These are phyloP conservation scores for Akanthomyces lecanii DNA, from an alignment of 2,329 filamentous ascomycete genomes.

Conservation along the genomic window DNA sequence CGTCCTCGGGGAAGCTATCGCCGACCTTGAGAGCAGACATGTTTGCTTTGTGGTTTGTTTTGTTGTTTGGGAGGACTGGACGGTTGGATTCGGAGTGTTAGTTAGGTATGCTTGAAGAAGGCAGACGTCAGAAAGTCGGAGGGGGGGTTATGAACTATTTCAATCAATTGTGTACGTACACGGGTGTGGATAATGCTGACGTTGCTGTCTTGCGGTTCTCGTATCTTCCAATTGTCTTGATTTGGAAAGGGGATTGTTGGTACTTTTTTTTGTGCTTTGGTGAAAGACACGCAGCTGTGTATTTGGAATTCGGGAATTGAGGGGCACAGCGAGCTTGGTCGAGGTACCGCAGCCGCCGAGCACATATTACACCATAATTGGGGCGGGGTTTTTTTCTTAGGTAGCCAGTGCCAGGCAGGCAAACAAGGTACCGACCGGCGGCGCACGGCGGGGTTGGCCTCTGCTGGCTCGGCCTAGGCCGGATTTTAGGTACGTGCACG, in stretches of 20 bases:
- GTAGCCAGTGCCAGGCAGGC: not conserved
- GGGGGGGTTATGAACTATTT: not conserved
- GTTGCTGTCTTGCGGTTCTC: not conserved
- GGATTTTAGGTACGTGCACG: not conserved
- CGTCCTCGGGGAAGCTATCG: constrained; percentile 75
- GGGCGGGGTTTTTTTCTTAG: not conserved
- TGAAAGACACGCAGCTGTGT: constrained; percentile 7
- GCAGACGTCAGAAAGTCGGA: not conserved
- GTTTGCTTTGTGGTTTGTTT: constrained; percentile 19
- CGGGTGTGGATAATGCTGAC: not conserved
- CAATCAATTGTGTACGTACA: constrained; percentile 8
- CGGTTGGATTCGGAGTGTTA: not conserved
- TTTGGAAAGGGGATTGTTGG: not conserved
- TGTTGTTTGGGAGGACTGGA: constrained; percentile 4
- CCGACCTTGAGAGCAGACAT: constrained; percentile 71
- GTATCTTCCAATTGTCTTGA: not conserved
- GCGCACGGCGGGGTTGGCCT: constrained; percentile 5
- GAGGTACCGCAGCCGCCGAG: not conserved
- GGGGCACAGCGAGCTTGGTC: constrained; percentile 7
- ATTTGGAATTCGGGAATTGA: constrained; percentile 13
- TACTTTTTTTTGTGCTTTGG: not conserved
- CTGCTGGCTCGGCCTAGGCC: constrained; percentile 10
- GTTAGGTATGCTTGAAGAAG: not conserved
- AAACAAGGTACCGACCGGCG: not conserved
- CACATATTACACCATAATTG: constrained; percentile 4